Evolutionary conservation across 2,329 filamentous ascomycete genomes (phyloP).

Genomic region (Pyricularia sp.): DNA sequence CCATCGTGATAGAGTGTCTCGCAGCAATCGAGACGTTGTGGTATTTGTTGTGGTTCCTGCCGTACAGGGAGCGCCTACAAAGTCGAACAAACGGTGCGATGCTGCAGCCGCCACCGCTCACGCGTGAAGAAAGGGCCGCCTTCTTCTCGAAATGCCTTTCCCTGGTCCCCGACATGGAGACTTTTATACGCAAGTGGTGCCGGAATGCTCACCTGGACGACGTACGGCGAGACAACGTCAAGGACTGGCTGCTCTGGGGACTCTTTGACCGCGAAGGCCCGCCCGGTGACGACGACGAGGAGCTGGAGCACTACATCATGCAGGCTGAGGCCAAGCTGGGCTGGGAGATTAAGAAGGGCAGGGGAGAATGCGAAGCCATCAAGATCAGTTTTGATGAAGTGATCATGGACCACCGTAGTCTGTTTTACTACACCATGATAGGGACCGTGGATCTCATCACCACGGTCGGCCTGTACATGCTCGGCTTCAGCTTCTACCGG

Average conservation of each 20-base stretch:
- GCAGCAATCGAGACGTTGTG: slow-evolving; percentile 11
- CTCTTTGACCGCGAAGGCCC: slow-evolving; percentile 7
- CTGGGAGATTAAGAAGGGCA: slow-evolving; percentile 4
- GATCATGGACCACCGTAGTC: slow-evolving; percentile 7
- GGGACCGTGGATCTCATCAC: slow-evolving; percentile 5
- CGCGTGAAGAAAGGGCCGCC: slow-evolving; percentile 6
- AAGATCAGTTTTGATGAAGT: slow-evolving; percentile 10
- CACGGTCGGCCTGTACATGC: slow-evolving; percentile 1
- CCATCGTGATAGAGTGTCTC: slow-evolving; percentile 11
- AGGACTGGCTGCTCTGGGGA: slow-evolving; percentile 11
- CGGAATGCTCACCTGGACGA: slow-evolving; percentile 9
- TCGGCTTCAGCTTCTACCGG: slow-evolving; percentile 11
- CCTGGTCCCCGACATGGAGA: slow-evolving; percentile 7
- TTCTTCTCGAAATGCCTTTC: slow-evolving; percentile 5
- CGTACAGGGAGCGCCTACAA: slow-evolving; percentile 8
- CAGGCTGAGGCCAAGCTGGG: slow-evolving; percentile 4
- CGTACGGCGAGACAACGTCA: slow-evolving; percentile 10
- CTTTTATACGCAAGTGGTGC: slow-evolving; percentile 10
- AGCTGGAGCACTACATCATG: slow-evolving; percentile 8
- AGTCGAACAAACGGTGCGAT: background rate
- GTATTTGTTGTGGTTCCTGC: slow-evolving; percentile 10
- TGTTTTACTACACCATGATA: slow-evolving; percentile 6
- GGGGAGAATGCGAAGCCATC: slow-evolving; percentile 9
- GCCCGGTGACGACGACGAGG: slow-evolving; percentile 4
- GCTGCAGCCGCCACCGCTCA: slow-evolving; percentile 2